Percentiles rank a stretch among this genome's conserved stretches.
Evolutionary conservation across 2,329 filamentous ascomycete genomes (phyloP).

Genomic region (Phyllosticta citriasiana): DNA sequence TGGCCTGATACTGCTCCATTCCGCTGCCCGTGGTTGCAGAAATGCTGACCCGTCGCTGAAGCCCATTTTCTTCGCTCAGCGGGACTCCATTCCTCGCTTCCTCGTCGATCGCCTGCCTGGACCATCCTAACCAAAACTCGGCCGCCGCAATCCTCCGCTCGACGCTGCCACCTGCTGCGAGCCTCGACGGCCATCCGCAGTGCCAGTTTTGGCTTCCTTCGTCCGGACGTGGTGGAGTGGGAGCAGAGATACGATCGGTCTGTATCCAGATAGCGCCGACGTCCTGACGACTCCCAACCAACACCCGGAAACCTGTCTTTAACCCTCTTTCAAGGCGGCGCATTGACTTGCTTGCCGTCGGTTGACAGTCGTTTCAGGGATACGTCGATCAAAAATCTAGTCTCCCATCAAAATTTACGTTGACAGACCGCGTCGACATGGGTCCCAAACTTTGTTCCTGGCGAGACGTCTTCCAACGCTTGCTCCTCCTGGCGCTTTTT

Average conservation of each 20-base stretch:
- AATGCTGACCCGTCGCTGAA: constrained; percentile 4
- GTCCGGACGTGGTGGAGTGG: neutral
- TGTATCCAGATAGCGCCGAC: neutral
- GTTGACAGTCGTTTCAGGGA: neutral
- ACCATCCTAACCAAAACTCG: neutral
- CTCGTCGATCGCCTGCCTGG: constrained; percentile 7
- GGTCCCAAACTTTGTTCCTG: neutral
- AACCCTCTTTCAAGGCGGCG: neutral
- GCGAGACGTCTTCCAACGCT: neutral
- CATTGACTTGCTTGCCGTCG: neutral
- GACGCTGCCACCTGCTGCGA: neutral
- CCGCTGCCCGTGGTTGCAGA: neutral
- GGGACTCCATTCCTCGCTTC: constrained; percentile 6
- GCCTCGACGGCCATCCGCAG: neutral
- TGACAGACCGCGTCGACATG: neutral
- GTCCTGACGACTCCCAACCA: neutral
- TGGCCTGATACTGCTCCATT: neutral
- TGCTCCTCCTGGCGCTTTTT: neutral
- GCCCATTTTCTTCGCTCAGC: constrained; percentile 10
- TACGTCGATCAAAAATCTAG: neutral
- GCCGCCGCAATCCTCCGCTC: neutral
- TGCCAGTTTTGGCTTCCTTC: neutral
- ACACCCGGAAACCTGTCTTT: neutral
- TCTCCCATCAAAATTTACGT: neutral
- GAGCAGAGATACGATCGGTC: neutral